phyloP scores from a whole-genome alignment of 2,329 filamentous ascomycete species.

The Aureobasidium musti region DNA sequence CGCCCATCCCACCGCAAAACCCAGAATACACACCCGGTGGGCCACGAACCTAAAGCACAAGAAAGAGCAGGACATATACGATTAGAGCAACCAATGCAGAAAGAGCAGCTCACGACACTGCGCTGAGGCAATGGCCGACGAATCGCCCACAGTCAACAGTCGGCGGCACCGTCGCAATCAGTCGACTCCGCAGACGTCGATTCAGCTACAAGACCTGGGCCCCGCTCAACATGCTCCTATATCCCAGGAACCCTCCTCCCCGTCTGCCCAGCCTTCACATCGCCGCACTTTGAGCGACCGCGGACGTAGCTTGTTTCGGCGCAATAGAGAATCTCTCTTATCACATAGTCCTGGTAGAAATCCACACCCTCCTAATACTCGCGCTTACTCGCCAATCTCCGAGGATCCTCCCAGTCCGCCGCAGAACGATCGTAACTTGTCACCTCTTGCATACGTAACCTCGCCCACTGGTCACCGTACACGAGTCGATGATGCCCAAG shows the following conservation, averaged over 20 bases:
- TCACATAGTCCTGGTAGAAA: slow-evolving; percentile 50
- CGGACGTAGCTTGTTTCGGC: slow-evolving; percentile 49
- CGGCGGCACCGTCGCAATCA: slow-evolving; percentile 47
- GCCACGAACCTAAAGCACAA: slow-evolving; percentile 6
- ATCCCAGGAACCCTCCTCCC: slow-evolving; percentile 34
- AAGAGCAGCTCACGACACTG: neutral
- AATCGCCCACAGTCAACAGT: slow-evolving; percentile 35
- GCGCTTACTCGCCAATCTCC: slow-evolving; percentile 27
- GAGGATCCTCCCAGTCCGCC: slow-evolving; percentile 18
- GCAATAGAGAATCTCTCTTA: slow-evolving; percentile 42
- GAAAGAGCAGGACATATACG: slow-evolving; percentile 15
- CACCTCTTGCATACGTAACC: slow-evolving; percentile 42
- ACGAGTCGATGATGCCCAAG: slow-evolving; percentile 34
- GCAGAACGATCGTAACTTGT: slow-evolving; percentile 11
- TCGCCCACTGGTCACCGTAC: slow-evolving; percentile 42
- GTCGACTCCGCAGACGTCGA: slow-evolving; percentile 59
- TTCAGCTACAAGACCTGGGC: slow-evolving; percentile 65
- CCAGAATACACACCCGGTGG: neutral
- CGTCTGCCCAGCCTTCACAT: slow-evolving; percentile 36
- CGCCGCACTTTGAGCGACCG: slow-evolving; percentile 53
- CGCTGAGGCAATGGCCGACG: slow-evolving; percentile 38
- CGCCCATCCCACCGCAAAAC: neutral
- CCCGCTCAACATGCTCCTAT: slow-evolving; percentile 39
- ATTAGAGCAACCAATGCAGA: slow-evolving; percentile 19
- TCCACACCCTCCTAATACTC: slow-evolving; percentile 11